A percentile compares a stretch with the other conserved stretches of the same genome.
Evolutionary conservation across 495 filamentous ascomycete genomes (phyloP).

Genomic region (Talaromyces nanjingensis): DNA sequence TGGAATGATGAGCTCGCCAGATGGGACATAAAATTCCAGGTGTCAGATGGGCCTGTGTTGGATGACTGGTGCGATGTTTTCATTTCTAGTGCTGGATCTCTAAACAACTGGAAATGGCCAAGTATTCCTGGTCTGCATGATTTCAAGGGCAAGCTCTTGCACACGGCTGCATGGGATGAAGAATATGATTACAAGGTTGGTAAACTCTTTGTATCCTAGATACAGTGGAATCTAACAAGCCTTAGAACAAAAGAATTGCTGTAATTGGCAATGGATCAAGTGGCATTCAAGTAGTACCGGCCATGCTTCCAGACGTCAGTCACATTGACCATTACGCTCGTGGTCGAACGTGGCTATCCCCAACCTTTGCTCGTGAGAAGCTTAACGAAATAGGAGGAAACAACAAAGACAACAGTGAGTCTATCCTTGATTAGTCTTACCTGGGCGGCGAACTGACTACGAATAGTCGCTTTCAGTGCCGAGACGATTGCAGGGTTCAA

Average conservation of each 20-base stretch:
- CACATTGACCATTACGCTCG: constrained; percentile 40
- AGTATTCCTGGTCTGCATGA: constrained; percentile 44
- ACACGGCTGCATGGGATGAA: constrained; percentile 48
- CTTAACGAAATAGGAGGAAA: constrained; percentile 22
- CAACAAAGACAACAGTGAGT: constrained; percentile 29
- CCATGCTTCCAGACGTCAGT: constrained; percentile 45
- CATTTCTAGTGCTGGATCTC: constrained; percentile 47
- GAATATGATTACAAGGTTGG: constrained; percentile 25
- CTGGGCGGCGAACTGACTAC: background rate
- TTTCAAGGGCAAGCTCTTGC: constrained; percentile 48
- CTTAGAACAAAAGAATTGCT: constrained; percentile 41
- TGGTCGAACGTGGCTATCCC: constrained; percentile 37
- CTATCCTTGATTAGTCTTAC: background rate
- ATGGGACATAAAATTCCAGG: constrained; percentile 46
- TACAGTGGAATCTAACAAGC: constrained; percentile 15
- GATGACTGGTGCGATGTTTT: constrained; percentile 47
- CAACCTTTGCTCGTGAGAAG: constrained; percentile 27
- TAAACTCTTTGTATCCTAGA: background rate
- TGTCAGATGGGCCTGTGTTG: constrained; percentile 25
- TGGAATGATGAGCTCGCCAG: constrained; percentile 33
- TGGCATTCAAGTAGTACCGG: constrained; percentile 53
- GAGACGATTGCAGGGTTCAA: constrained; percentile 42
- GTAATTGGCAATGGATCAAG: constrained; percentile 48
- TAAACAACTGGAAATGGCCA: constrained; percentile 54
- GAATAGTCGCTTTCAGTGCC: constrained; percentile 26